Evolutionary conservation across 2,329 filamentous ascomycete genomes (phyloP).

Genomic region (Stachybotrys chartarum): DNA sequence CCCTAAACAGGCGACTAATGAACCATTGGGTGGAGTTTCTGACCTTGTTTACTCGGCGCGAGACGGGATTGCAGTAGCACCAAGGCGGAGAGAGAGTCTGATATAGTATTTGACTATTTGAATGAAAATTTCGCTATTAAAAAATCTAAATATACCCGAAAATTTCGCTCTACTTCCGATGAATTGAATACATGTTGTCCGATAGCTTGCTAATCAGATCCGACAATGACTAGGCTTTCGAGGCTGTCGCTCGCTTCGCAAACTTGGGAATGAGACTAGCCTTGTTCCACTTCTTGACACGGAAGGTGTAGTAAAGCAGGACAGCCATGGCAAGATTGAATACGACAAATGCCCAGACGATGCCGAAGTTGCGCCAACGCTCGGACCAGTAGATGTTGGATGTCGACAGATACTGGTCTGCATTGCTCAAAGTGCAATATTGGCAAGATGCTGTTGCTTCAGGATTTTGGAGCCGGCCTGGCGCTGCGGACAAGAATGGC

Average conservation of each 20-base stretch:
- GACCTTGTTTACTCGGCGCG: too few species aligned
- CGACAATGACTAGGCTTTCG: not conserved
- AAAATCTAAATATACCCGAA: too few species aligned
- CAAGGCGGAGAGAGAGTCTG: too few species aligned
- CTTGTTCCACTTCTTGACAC: slow-evolving; percentile 35
- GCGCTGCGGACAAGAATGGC: slow-evolving; percentile 40
- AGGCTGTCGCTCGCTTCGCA: not conserved
- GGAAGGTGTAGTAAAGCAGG: slow-evolving; percentile 54
- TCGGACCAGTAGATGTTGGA: slow-evolving; percentile 43
- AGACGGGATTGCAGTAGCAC: too few species aligned
- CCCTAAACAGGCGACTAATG: too few species aligned
- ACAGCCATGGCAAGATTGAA: slow-evolving; percentile 58
- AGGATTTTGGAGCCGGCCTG: slow-evolving; percentile 57
- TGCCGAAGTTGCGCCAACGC: slow-evolving; percentile 63
- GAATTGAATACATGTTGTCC: too few species aligned
- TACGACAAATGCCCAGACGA: slow-evolving; percentile 59
- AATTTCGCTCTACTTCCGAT: too few species aligned
- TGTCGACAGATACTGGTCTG: slow-evolving; percentile 49
- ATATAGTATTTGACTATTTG: too few species aligned
- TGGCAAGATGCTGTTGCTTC: slow-evolving; percentile 48
- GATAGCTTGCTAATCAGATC: not conserved
- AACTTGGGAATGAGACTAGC: not conserved
- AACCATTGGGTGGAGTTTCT: too few species aligned
- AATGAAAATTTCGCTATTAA: too few species aligned
- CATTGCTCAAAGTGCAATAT: slow-evolving; percentile 59